Evolutionary conservation across 2,329 filamentous ascomycete genomes (phyloP).

Genomic region (Alternaria infectoria): DNA sequence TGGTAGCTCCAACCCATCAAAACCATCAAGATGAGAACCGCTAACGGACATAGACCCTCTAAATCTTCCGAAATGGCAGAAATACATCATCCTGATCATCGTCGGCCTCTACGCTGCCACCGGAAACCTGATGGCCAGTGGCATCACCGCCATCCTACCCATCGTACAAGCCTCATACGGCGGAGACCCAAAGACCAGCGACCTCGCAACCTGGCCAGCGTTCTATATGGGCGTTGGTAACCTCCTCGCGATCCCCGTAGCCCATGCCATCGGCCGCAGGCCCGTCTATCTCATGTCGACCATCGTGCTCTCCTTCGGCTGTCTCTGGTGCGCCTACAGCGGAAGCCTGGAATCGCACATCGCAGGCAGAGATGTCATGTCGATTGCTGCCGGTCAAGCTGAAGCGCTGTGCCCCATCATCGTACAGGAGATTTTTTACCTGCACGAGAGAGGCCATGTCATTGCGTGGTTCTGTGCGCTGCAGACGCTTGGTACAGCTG

Average conservation of each 20-base stretch:
- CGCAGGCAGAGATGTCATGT: conserved; percentile 17
- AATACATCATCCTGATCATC: conserved; percentile 15
- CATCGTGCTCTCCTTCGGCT: conserved; percentile 10
- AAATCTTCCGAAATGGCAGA: conserved; percentile 16
- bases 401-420: conserved; percentile 16
- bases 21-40: neutral
- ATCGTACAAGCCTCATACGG: conserved; percentile 7
- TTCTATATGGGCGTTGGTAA: conserved; percentile 20
- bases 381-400: conserved; percentile 18
- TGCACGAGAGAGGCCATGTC: conserved; percentile 14
- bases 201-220: conserved; percentile 17
- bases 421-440: conserved; percentile 14
- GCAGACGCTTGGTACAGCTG: conserved; percentile 14
- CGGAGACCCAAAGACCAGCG: conserved; percentile 9
- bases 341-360: conserved; percentile 13
- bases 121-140: conserved; percentile 15
- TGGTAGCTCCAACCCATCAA: neutral
- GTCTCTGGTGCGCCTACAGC: conserved; percentile 14
- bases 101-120: conserved; percentile 15
- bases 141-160: conserved; percentile 16
- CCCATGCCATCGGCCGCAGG: conserved; percentile 14
- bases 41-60: conserved; percentile 4
- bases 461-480: conserved; percentile 19
- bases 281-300: conserved; percentile 15
- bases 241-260: conserved; percentile 14